Conservation (phyloP, 495 filamentous ascomycete genomes). For the Aspergillus saccharolyticus region DNA sequence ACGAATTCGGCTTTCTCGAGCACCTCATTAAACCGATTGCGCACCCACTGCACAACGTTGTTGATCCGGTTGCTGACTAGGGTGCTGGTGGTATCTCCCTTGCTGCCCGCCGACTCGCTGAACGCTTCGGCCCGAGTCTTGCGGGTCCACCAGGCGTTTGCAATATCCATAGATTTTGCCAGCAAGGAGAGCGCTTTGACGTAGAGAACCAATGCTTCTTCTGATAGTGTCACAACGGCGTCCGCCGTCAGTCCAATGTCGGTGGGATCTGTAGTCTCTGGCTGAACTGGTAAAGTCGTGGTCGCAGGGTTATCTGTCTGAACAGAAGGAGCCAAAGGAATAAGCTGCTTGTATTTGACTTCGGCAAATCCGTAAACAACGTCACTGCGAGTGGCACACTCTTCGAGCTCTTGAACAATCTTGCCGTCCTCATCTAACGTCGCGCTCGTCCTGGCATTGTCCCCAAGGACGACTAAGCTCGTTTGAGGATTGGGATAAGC, state of each 20-base stretch:
- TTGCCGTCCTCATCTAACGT: slow-evolving; percentile 75
- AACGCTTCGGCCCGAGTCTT: slow-evolving; percentile 64
- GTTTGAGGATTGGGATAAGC: slow-evolving; percentile 70
- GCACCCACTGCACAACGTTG: slow-evolving; percentile 90
- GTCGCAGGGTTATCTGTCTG: slow-evolving; percentile 41
- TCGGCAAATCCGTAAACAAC: slow-evolving; percentile 96
- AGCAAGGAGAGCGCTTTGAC: slow-evolving; percentile 87
- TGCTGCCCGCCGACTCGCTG: slow-evolving; percentile 38
- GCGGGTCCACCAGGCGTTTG: slow-evolving; percentile 84
- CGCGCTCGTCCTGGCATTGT: slow-evolving; percentile 52
- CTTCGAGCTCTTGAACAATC: slow-evolving; percentile 77
- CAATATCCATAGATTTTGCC: slow-evolving; percentile 94
- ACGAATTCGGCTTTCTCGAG: slow-evolving; percentile 93
- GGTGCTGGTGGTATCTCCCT: slow-evolving; percentile 42
- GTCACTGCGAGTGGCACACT: slow-evolving; percentile 85
- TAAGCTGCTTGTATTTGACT: slow-evolving; percentile 94
- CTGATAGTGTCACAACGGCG: slow-evolving; percentile 78
- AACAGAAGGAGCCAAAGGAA: slow-evolving; percentile 77
- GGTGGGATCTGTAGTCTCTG: slow-evolving; percentile 28
- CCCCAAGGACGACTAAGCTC: slow-evolving; percentile 57
- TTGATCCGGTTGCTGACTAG: slow-evolving; percentile 75
- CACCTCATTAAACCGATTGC: slow-evolving; percentile 90
- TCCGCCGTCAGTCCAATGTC: slow-evolving; percentile 66
- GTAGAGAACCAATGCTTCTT: slow-evolving; percentile 93
- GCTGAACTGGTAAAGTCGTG: slow-evolving; percentile 25